Conservation (phyloP, 2,329 filamentous ascomycete species). For the Pleomassaria siparia region DNA sequence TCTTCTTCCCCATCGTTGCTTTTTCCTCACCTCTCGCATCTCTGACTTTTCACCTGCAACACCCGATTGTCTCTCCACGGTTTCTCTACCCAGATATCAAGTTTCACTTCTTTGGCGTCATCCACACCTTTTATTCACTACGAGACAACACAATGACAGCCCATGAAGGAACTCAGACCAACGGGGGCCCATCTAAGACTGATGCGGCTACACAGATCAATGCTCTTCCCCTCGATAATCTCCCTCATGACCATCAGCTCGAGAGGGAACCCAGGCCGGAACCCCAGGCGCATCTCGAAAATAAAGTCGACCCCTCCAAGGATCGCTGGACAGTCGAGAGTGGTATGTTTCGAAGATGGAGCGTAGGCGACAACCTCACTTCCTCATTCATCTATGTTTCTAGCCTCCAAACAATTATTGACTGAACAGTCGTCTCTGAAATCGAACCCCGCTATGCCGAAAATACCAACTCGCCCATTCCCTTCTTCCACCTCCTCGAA, state of each 20-base stretch:
- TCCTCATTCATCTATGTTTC: constrained; percentile 6
- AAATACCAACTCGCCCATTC: constrained; percentile 70
- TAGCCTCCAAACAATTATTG: constrained; percentile 2
- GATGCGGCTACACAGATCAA: not conserved
- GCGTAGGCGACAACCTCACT: constrained; percentile 34
- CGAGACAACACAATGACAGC: constrained; percentile 23
- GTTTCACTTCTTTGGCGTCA: not conserved
- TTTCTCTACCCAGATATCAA: too few species aligned
- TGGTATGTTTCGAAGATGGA: constrained; percentile 44
- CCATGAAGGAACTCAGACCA: constrained; percentile 46
- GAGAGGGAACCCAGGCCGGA: constrained; percentile 15
- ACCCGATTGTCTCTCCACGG: constrained; percentile 15
- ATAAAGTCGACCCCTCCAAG: constrained; percentile 23
- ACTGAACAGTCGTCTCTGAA: constrained; percentile 60
- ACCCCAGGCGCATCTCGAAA: constrained; percentile 39
- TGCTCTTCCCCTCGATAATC: not conserved
- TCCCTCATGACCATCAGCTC: not conserved
- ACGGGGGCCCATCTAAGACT: constrained; percentile 31
- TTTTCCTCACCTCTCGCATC: not conserved
- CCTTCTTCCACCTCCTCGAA: constrained; percentile 94
- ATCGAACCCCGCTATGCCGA: constrained; percentile 61
- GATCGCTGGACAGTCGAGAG: constrained; percentile 47
- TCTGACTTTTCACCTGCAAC: not conserved
- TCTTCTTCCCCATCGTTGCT: not conserved
- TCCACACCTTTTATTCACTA: not conserved